Percentiles rank a stretch among this genome's conserved stretches.
Conservation (phyloP, 2,329 filamentous ascomycete genomes). For the Fusarium sp. region DNA sequence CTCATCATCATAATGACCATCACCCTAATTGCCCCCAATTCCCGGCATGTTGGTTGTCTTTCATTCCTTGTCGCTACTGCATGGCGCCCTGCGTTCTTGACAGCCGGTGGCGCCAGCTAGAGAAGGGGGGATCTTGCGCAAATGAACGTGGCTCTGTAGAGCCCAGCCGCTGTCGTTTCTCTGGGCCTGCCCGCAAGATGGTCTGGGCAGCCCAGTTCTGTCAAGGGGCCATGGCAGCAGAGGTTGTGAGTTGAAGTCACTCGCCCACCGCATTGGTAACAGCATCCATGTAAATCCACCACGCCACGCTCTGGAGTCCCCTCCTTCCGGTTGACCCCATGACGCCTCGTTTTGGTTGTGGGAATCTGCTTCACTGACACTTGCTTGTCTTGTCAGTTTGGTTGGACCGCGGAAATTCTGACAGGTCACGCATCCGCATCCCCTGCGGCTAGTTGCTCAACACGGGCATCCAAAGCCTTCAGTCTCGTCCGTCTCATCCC, state of each 20-base stretch:
- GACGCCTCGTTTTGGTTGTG: background rate
- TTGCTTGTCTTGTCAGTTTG: background rate
- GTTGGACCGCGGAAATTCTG: background rate
- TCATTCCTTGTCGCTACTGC: background rate
- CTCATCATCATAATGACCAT: background rate
- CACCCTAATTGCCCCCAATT: background rate
- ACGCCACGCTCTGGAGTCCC: background rate
- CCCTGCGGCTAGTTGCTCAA: background rate
- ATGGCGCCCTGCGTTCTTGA: conserved; percentile 1
- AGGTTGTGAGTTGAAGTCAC: background rate
- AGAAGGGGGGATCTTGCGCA: background rate
- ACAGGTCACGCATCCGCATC: conserved; percentile 8
- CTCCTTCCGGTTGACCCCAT: conserved; percentile 1
- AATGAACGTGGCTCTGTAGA: background rate
- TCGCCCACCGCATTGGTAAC: conserved; percentile 5
- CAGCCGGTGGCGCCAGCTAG: conserved; percentile 2
- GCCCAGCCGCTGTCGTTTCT: background rate
- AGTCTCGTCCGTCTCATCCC: background rate
- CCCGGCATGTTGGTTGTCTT: background rate
- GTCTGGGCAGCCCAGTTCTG: background rate
- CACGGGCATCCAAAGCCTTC: background rate
- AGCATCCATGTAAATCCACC: background rate
- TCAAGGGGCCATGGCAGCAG: background rate
- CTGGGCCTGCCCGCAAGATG: background rate
- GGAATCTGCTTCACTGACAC: background rate